A percentile compares a stretch with the other conserved stretches of the same genome.
Evolutionary conservation across 2,329 filamentous ascomycete species (phyloP).

Genomic region (Teratosphaeria destructans): DNA sequence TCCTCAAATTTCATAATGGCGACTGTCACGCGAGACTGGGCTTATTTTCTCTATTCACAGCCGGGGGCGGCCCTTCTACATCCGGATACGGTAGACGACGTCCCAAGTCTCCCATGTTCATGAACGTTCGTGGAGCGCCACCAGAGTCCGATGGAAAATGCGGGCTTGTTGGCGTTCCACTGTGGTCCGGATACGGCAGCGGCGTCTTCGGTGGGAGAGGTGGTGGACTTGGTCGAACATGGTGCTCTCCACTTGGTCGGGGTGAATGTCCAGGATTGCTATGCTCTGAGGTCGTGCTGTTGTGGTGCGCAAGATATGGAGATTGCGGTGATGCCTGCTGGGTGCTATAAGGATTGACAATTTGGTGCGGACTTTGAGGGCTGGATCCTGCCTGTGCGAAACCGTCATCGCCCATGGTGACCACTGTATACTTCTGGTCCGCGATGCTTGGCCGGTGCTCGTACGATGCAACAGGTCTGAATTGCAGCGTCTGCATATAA

Average conservation of each 20-base stretch:
- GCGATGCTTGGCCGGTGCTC: constrained; percentile 43
- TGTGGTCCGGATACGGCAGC: constrained; percentile 16
- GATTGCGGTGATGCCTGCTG: background rate
- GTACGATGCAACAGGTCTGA: constrained; percentile 41
- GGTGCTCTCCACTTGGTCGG: constrained; percentile 12
- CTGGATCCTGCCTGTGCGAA: constrained; percentile 2
- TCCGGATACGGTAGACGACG: constrained; percentile 63
- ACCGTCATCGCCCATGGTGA: constrained; percentile 2
- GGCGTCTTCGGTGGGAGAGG: constrained; percentile 23
- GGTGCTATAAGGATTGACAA: background rate
- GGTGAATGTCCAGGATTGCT: constrained; percentile 3
- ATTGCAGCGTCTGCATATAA: constrained; percentile 9
- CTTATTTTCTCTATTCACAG: constrained; percentile 77
- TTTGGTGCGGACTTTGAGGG: constrained; percentile 1
- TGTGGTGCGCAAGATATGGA: background rate
- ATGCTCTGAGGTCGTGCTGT: background rate
- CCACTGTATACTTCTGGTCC: constrained; percentile 47
- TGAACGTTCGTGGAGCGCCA: constrained; percentile 18
- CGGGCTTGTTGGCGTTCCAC: constrained; percentile 2
- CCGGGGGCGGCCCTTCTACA: constrained; percentile 69
- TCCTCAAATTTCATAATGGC: background rate
- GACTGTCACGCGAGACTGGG: constrained; percentile 35
- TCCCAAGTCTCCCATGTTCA: constrained; percentile 23
- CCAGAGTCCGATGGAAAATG: background rate
- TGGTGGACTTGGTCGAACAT: constrained; percentile 4